Conservation (phyloP, 1,284 basidiomycete genomes). For the Irpex lacteus region DNA sequence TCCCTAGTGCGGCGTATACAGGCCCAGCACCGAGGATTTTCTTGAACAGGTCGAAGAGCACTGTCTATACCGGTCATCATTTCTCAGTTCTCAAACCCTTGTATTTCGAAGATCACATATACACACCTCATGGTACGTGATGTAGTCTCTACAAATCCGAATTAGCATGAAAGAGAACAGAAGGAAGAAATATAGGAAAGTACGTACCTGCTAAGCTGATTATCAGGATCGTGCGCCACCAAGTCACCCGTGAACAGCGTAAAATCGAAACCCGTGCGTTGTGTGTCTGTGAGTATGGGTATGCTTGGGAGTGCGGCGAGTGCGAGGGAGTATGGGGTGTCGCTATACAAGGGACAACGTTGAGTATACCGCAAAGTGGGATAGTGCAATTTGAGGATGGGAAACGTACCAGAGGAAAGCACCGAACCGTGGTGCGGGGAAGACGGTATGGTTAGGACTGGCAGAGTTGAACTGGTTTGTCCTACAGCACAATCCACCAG, state of each 20-base stretch:
- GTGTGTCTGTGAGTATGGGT: slow-evolving; percentile 62
- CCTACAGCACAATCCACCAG: slow-evolving; percentile 72
- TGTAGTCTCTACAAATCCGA: slow-evolving; percentile 24
- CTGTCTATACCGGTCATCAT: slow-evolving; percentile 37
- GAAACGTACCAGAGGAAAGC: slow-evolving; percentile 52
- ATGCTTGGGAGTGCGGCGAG: slow-evolving; percentile 66
- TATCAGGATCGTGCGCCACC: slow-evolving; percentile 67
- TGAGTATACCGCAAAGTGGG: neutral
- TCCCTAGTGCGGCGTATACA: slow-evolving; percentile 73
- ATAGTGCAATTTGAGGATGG: neutral
- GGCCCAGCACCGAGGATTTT: slow-evolving; percentile 66
- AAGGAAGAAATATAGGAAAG: neutral
- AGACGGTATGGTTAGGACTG: slow-evolving; percentile 48
- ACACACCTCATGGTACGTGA: slow-evolving; percentile 54
- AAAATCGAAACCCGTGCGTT: slow-evolving; percentile 59
- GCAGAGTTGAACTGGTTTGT: slow-evolving; percentile 48
- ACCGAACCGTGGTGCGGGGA: slow-evolving; percentile 68
- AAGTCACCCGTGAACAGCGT: slow-evolving; percentile 77
- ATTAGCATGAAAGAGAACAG: neutral
- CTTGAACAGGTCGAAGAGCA: slow-evolving; percentile 69
- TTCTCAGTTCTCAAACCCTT: neutral
- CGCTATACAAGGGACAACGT: slow-evolving; percentile 40
- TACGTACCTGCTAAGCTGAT: slow-evolving; percentile 56
- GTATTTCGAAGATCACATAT: neutral
- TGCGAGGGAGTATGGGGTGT: slow-evolving; percentile 65